Percentiles rank a stretch among this genome's conserved stretches.
Evolutionary conservation across 2,329 filamentous ascomycete genomes (phyloP).

Genomic region (Scedosporium aurantiacum): DNA sequence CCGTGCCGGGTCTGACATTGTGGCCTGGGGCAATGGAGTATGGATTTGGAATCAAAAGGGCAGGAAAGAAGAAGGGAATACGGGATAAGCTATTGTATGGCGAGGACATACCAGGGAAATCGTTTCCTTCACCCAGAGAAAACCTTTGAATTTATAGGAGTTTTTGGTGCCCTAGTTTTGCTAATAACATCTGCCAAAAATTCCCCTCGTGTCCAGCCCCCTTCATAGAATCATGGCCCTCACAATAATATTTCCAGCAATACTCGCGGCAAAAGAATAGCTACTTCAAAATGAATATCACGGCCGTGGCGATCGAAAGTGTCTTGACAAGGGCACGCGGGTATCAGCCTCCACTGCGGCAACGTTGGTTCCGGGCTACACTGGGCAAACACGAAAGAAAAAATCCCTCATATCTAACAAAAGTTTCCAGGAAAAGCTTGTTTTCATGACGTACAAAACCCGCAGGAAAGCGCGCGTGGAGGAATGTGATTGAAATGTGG

Average conservation of each 20-base stretch:
- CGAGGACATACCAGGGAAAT: too few species aligned
- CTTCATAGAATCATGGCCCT: too few species aligned
- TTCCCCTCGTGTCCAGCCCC: too few species aligned
- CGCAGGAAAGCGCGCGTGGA: background rate
- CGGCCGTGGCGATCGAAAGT: too few species aligned
- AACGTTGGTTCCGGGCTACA: background rate
- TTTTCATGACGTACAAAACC: background rate
- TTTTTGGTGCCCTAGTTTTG: too few species aligned
- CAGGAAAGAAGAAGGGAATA: background rate
- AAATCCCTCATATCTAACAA: background rate
- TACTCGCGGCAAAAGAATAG: too few species aligned
- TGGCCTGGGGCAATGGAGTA: background rate
- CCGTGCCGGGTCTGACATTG: background rate
- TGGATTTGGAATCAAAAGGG: background rate
- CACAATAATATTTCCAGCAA: too few species aligned
- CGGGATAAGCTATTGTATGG: too few species aligned
- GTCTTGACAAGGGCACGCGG: background rate
- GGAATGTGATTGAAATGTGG: background rate
- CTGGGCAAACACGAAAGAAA: background rate
- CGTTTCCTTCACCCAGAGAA: too few species aligned
- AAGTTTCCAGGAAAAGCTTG: background rate
- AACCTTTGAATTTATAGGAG: too few species aligned
- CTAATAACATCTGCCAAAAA: too few species aligned
- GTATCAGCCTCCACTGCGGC: background rate
- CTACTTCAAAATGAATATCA: too few species aligned